Percentiles rank a stretch among this genome's conserved stretches.
These are phyloP conservation scores for Venturia aucupariae DNA, from an alignment of 2,329 filamentous ascomycete genomes.

Conservation along the genomic window DNA sequence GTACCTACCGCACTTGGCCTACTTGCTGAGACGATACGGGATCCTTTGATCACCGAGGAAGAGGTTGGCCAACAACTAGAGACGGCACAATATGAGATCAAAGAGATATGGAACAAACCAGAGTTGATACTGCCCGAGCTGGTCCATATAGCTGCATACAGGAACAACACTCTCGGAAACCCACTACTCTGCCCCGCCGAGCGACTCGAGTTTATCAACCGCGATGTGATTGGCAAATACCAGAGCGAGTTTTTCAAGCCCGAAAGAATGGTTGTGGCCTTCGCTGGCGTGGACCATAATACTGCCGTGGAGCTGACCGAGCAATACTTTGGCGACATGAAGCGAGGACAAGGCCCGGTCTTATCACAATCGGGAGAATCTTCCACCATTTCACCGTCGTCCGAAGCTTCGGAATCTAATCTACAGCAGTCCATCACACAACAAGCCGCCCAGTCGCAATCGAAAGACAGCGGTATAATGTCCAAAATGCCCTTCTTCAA, in stretches of 20 bases:
- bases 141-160: slow-evolving; percentile 90
- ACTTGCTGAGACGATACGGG: slow-evolving; percentile 86
- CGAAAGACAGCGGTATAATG: slow-evolving; percentile 57
- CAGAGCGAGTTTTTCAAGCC: slow-evolving; percentile 76
- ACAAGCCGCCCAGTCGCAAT: slow-evolving; percentile 28
- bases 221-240: slow-evolving; percentile 66
- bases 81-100: slow-evolving; percentile 91
- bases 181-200: slow-evolving; percentile 86
- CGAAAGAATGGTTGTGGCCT: slow-evolving; percentile 87
- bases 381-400: slow-evolving; percentile 27
- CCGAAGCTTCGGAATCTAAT: slow-evolving; percentile 24
- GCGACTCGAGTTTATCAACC: slow-evolving; percentile 64
- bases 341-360: slow-evolving; percentile 40
- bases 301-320: slow-evolving; percentile 72
- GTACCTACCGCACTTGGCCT: slow-evolving; percentile 74
- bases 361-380: slow-evolving; percentile 51
- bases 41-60: slow-evolving; percentile 73
- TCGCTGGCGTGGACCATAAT: slow-evolving; percentile 78
- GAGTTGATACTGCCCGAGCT: slow-evolving; percentile 92
- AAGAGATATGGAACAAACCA: slow-evolving; percentile 95
- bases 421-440: slow-evolving; percentile 21
- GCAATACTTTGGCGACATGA: slow-evolving; percentile 89
- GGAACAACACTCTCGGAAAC: slow-evolving; percentile 92
- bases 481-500: slow-evolving; percentile 87
- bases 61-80: slow-evolving; percentile 81